These are phyloP conservation scores for Colletotrichum lini DNA, from an alignment of 2,329 filamentous ascomycete species.

Conservation along the genomic window DNA sequence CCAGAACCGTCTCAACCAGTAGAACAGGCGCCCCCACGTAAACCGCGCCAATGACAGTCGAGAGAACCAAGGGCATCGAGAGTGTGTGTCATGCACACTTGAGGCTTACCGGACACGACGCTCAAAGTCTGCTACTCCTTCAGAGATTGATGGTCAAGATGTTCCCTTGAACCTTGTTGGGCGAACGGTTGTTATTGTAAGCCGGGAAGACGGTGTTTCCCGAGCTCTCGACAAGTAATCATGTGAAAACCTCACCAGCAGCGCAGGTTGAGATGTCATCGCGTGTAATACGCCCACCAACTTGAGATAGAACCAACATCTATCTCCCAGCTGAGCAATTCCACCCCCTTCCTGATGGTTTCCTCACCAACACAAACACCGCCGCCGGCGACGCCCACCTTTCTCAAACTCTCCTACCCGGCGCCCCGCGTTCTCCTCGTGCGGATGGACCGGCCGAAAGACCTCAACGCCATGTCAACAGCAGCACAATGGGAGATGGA, in stretches of 20 bases:
- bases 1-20: conserved; percentile 15
- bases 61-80: not conserved
- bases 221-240: not conserved
- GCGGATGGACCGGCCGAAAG: conserved; percentile 56
- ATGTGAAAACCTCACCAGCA: too few species aligned
- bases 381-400: conserved; percentile 51
- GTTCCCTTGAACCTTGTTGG: not conserved
- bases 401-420: conserved; percentile 56
- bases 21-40: not conserved
- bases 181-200: not conserved
- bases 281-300: too few species aligned
- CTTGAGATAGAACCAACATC: not conserved
- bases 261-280: not conserved
- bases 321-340: too few species aligned
- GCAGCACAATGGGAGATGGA: conserved; percentile 59
- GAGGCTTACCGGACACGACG: not conserved
- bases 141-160: too few species aligned
- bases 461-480: conserved; percentile 58
- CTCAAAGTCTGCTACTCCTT: too few species aligned
- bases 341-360: conserved; percentile 1
- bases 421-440: conserved; percentile 57
- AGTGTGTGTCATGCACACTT: not conserved
- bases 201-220: too few species aligned
- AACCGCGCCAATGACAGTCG: not conserved
- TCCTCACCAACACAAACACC: conserved; percentile 48